Evolutionary conservation across 306 rosid species (phyloP).

Genomic region (Pyrus communis): DNA sequence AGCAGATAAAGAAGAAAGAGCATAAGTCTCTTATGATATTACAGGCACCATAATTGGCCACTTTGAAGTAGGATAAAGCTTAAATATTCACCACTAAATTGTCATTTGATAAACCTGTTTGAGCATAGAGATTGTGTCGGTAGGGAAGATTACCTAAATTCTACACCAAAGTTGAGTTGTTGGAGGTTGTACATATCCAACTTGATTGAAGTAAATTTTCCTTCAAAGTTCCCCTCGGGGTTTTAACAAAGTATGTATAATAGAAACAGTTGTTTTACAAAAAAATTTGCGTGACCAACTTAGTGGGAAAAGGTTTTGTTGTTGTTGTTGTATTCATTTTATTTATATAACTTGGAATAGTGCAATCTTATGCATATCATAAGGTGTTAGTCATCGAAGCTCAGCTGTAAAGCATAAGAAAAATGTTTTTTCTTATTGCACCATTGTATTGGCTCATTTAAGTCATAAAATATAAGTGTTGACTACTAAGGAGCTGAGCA

Average conservation of each 20-base stretch:
- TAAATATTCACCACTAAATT: neutral
- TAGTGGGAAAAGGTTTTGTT: neutral
- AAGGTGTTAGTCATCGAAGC: neutral
- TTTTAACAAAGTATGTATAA: neutral
- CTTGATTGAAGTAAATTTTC: neutral
- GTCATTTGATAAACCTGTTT: neutral
- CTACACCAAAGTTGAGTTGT: neutral
- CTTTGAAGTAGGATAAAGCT: neutral
- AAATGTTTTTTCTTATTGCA: neutral
- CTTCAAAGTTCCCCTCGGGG: neutral
- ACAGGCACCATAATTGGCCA: neutral
- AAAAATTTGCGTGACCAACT: neutral
- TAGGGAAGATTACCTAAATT: neutral
- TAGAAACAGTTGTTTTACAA: neutral
- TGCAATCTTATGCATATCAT: neutral
- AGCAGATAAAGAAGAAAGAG: neutral
- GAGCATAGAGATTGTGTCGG: neutral
- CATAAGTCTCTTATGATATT: neutral
- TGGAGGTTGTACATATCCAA: neutral
- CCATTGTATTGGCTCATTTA: neutral
- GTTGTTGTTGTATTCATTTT: neutral
- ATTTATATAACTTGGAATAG: neutral
- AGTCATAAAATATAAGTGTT: neutral
- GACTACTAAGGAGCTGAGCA: neutral
- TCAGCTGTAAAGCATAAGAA: neutral